Evolutionary conservation across 495 filamentous ascomycete genomes (phyloP), one percentile per base, ranked within the genome.

Genomic region (Chaetomidium leptoderma): DNA sequence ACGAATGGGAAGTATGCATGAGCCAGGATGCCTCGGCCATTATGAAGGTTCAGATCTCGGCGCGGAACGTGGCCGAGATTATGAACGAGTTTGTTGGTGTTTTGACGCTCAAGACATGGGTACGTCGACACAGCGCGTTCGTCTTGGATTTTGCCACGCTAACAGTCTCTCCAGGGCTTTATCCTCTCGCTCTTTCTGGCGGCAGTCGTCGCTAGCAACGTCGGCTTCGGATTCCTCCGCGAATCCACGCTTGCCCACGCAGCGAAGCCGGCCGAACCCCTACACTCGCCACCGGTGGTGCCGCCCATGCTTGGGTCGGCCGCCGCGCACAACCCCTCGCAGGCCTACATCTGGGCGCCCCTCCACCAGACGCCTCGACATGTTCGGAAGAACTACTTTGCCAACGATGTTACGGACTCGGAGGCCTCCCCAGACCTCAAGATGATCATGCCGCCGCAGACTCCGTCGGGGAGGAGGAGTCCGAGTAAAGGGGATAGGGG

Each of bases 1-100:
- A 84, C 32, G 79, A 83, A 39, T 97, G 92, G 93, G 83, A 86
- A 55, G 73, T 73, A 4, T 98, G 93, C 69, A 97, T 97, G 92
- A 81, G 88, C 51, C 79, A 76, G 52, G 70, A 80, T 53, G 66
- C 72, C 1, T 64, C 69, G 29, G 63, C 69, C 23, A 60, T 77
- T 49, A 73, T 72, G 68, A 68, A 68, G 29, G 55, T 76, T n/a
- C 69, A 72, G 27, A 63, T 72, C 33, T 70, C 76, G 19, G 73
- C 70, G 9, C 70, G 69, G 62, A 72, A 75, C 49, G 66, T 78
- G 26, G 76, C 74, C 47, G 73, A 70, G 56, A 72, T 80, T 16
- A 60, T 80, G 29, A 78, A 78, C 60, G 74, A 73, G 44, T 78
- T 78, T 59, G 70, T 76, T 10, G 72, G 72, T 14, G 67, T 71